Percentiles rank a stretch among this genome's conserved stretches.
phyloP scores from a whole-genome alignment of 768 basidiomycete species.

The Lentinula raphanica region DNA sequence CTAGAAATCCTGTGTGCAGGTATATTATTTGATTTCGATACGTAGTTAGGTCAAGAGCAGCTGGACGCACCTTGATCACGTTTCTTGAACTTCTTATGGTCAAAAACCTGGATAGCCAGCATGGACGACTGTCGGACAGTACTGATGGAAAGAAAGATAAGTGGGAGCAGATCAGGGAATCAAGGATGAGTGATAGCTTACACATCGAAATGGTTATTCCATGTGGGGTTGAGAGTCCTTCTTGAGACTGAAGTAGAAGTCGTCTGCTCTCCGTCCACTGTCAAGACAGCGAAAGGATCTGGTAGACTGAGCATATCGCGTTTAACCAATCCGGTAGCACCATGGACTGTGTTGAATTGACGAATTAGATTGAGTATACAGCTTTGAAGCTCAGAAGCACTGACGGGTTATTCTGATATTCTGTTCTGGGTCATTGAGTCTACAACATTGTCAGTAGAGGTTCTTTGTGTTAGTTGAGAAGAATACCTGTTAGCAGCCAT shows the following conservation, averaged over 20 bases:
- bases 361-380: background rate
- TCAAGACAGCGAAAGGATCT: constrained; percentile 85
- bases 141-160: constrained; percentile 29
- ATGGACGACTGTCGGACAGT: constrained; percentile 69
- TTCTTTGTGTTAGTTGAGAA: background rate
- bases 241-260: constrained; percentile 71
- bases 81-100: constrained; percentile 83
- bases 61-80: constrained; percentile 66
- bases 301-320: constrained; percentile 77
- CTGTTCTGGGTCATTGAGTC: constrained; percentile 44
- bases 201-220: constrained; percentile 87
- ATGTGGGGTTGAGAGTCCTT: constrained; percentile 65
- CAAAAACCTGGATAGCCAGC: constrained; percentile 83
- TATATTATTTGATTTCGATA: constrained; percentile 17
- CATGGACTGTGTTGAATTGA: constrained; percentile 54
- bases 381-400: constrained; percentile 14
- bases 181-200: constrained; percentile 37
- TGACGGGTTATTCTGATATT: constrained; percentile 46
- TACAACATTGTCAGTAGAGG: constrained; percentile 11
- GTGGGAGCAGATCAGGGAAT: background rate
- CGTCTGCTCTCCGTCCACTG: constrained; percentile 80
- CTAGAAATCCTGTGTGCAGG: constrained; percentile 51
- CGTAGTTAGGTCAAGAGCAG: constrained; percentile 31
- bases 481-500: constrained; percentile 4
- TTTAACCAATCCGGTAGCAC: constrained; percentile 69